Evolutionary conservation across 148 eudicot genomes (phyloP), one percentile per base, ranked within the genome.

Genomic region (Heliosperma pusillum): DNA sequence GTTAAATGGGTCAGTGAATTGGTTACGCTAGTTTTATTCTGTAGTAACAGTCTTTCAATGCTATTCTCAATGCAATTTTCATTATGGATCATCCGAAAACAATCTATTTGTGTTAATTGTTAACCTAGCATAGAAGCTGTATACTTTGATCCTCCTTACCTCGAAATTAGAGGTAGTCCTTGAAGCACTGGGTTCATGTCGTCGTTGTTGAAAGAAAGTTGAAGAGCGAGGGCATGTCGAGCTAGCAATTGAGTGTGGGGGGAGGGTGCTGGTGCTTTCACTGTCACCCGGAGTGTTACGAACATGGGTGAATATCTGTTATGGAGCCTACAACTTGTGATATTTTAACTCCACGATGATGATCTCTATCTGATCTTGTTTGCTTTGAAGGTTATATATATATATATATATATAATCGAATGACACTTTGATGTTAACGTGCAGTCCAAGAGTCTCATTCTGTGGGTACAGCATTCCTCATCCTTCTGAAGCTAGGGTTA

Each of bases 381-480:
- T 50, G 19, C 5, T 1, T 50, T 50, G 55, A 50, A 50, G 55
- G 55, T 50, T 50, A 50, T 50, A 50, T 50, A 13, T 4, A 50
- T 50, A 50, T n/a, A n/a, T n/a, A 5, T 42, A 42, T 42, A 13
- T 4, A 50, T 50, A 50, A 50, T 50, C 19, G 12, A 50, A 50
- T 15, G 17, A 12, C 17, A 4, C 55, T 50, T 50, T 16, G 55
- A 50, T 50, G 36, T 52, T 45, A n/a, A 79, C 8, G 66, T 87
- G 84, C 96, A 94, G 98, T 74, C 97, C 98, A 27, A 79, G 97
- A 77, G 97, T 91, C 20, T 74, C 93, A 26, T 83, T 90, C 67
- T 91, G 93, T 53, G 97, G 96, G 45, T 94, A 94, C 87, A 94
- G 97, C 90, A 91, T 91, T 80, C 97, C 98, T 59, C 98, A 94